Percentiles rank a stretch among this genome's conserved stretches.
Conservation (phyloP, 805 yeast species). For the Metschnikowia bowlesiae region DNA sequence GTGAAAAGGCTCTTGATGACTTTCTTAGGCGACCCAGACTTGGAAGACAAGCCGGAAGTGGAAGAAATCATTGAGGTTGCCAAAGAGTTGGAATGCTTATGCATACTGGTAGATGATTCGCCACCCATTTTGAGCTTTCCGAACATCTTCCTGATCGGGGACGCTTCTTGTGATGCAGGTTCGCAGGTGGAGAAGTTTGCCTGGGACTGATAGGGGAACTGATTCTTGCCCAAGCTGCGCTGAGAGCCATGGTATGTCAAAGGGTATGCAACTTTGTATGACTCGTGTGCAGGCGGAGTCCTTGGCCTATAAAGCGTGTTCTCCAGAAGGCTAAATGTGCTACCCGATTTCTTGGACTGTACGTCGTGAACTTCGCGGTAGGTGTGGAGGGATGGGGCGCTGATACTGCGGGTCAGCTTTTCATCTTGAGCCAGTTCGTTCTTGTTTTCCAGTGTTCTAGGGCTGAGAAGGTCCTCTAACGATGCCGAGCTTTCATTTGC, state of each 20-base stretch:
- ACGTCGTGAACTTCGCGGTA: slow-evolving; percentile 20
- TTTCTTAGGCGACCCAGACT: slow-evolving; percentile 31
- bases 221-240: slow-evolving; percentile 1
- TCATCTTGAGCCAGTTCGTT: slow-evolving; percentile 7
- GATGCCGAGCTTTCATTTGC: not conserved
- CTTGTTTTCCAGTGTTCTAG: not conserved
- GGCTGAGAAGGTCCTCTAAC: not conserved
- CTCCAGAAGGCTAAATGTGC: slow-evolving; percentile 10
- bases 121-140: slow-evolving; percentile 21
- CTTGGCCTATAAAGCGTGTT: slow-evolving; percentile 11
- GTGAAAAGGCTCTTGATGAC: slow-evolving; percentile 21
- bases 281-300: slow-evolving; percentile 9
- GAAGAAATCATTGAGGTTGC: slow-evolving; percentile 25
- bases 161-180: slow-evolving; percentile 15
- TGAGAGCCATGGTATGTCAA: not conserved
- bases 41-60: slow-evolving; percentile 25
- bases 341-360: slow-evolving; percentile 3
- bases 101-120: slow-evolving; percentile 17
- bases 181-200: not conserved
- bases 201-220: slow-evolving; percentile 1
- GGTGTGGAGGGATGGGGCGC: slow-evolving; percentile 40
- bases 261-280: not conserved
- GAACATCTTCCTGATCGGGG: slow-evolving; percentile 30
- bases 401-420: slow-evolving; percentile 20
- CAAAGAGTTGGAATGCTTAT: slow-evolving; percentile 19